Conservation (phyloP, 2,329 filamentous ascomycete genomes). For the Dryadomyces quercivorus region DNA sequence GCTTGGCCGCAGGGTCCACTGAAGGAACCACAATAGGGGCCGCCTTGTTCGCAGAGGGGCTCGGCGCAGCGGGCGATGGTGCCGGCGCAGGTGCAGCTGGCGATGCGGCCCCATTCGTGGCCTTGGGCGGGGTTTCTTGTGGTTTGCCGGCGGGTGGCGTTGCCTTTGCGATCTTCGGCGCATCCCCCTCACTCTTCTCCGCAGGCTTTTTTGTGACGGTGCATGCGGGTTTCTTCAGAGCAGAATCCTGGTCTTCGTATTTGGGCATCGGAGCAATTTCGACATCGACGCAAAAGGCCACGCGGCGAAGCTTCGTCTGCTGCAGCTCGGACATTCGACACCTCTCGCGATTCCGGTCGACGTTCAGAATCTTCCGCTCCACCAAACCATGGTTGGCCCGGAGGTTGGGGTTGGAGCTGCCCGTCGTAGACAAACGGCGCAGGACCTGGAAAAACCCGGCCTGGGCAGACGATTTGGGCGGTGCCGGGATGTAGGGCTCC, state of each 20-base stretch:
- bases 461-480: slow-evolving; percentile 49
- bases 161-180: slow-evolving; percentile 50
- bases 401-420: slow-evolving; percentile 29
- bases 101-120: neutral
- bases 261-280: slow-evolving; percentile 84
- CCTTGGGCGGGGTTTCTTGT: slow-evolving; percentile 39
- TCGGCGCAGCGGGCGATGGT: neutral
- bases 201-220: slow-evolving; percentile 41
- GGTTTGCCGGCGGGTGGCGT: slow-evolving; percentile 17
- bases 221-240: slow-evolving; percentile 22
- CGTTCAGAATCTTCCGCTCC: slow-evolving; percentile 70
- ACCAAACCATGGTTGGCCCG: slow-evolving; percentile 56
- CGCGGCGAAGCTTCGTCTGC: slow-evolving; percentile 67
- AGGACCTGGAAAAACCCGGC: slow-evolving; percentile 72
- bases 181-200: slow-evolving; percentile 63
- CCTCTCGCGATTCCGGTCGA: slow-evolving; percentile 67
- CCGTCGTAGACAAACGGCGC: slow-evolving; percentile 59
- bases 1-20: neutral
- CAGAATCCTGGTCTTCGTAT: slow-evolving; percentile 51
- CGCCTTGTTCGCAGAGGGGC: no score
- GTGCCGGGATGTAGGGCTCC: slow-evolving; percentile 60
- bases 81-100: neutral
- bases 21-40: no score
- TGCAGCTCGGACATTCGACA: slow-evolving; percentile 71
- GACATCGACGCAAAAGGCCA: slow-evolving; percentile 93